These are phyloP conservation scores for Penicillium sp. DNA, from an alignment of 2,329 filamentous ascomycete genomes.

Conservation along the genomic window DNA sequence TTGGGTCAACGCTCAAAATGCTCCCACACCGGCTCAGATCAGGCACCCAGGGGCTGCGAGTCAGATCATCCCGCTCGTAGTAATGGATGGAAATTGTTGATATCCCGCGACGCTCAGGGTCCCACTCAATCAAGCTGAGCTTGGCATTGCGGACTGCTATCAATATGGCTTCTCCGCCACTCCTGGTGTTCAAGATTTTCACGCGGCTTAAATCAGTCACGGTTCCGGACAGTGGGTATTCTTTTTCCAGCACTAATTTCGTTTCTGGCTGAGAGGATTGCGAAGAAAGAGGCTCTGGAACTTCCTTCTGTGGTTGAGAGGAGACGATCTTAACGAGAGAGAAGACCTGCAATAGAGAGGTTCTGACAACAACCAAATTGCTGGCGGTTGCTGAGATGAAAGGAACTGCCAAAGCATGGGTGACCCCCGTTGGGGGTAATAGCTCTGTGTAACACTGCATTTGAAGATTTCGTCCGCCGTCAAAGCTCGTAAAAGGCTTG, in stretches of 20 bases:
- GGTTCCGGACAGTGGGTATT: conserved; percentile 75
- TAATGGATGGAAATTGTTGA: conserved; percentile 92
- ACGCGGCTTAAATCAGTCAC: conserved; percentile 74
- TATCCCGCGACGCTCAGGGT: conserved; percentile 67
- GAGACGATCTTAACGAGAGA: conserved; percentile 57
- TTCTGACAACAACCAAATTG: conserved; percentile 86
- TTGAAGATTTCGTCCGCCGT: background rate
- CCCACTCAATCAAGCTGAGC: conserved; percentile 88
- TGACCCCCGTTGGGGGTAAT: conserved; percentile 85
- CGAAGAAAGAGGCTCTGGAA: conserved; percentile 43
- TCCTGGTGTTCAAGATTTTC: conserved; percentile 61
- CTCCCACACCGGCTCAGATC: conserved; percentile 67
- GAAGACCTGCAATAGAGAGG: conserved; percentile 88
- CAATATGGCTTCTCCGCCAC: conserved; percentile 73
- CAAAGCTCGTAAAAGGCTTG: background rate
- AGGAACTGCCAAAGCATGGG: conserved; percentile 70
- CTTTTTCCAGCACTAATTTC: conserved; percentile 74
- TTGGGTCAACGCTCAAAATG: conserved; percentile 77
- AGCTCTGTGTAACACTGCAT: conserved; percentile 99
- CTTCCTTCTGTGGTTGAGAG: conserved; percentile 37
- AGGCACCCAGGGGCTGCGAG: conserved; percentile 71
- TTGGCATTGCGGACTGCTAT: conserved; percentile 84
- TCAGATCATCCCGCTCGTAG: conserved; percentile 88
- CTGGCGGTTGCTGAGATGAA: conserved; percentile 66
- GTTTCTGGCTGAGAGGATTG: conserved; percentile 57